Evolutionary conservation across 345 rosid genomes (phyloP), one percentile per base, ranked within the genome.

Genomic region (Sisymbrium altissimum): DNA sequence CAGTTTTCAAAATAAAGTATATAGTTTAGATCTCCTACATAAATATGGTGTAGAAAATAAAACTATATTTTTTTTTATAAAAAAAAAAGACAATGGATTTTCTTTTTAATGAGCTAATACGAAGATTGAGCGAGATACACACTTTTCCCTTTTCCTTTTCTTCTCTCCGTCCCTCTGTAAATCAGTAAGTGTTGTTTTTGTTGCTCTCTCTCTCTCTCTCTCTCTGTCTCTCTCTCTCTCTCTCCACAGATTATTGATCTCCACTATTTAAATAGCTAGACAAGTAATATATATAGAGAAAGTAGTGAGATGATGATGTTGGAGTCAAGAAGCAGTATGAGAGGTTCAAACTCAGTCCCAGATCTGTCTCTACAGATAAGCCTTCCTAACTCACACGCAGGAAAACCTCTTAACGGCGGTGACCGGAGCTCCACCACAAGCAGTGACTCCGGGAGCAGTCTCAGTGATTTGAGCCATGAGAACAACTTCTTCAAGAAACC

Each of bases 281-380:
- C 1, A 54, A 55, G 44, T 6, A 27, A 39, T 18, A 63, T 35
- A 39, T 18, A 63, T 35, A 70, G 32, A 49, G 41, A 77, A 38
- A 71, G 53, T 11, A 65, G 72, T 49, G 67, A 65, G 41, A 64
- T 71, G 72, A 71, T 65, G 48, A 71, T 77, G 76, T 77, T 71
- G 60, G 72, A 65, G 48, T 71, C 87, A 60, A 79, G 81, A 64
- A 70, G 65, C 43, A 88, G 68, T 66, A 77, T 81, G 83, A 78
- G 76, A 77, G 61, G 53, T 29, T 30, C 70, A n/a, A 35, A 70
- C 66, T 68, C 73, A 57, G 11, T 89, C 38, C 95, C 92, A 59
- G 97, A 91, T 82, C 97, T 94, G 67, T 91, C 97, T 8, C 81
- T 94, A 77, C 93, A 91, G 81, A 94, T 94, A 80, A 89, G 96